phyloP scores from a whole-genome alignment of 2,329 filamentous ascomycete genomes.

The Diaporthe longicolla region DNA sequence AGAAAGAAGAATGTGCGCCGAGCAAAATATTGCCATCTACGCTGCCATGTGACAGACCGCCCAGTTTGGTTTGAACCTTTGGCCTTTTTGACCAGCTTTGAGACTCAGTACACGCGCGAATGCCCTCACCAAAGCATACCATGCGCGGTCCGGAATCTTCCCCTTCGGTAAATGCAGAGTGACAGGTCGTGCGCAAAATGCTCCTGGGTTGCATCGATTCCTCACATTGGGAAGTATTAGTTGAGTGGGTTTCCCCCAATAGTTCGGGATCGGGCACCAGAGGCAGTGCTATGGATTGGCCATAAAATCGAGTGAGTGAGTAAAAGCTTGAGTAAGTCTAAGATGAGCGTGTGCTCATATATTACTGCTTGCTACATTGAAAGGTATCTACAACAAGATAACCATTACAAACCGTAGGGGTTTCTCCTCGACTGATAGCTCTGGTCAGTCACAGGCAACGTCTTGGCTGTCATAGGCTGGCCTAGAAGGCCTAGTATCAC shows the following conservation, averaged over 20 bases:
- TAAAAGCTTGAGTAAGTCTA: not conserved
- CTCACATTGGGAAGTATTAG: conserved; percentile 49
- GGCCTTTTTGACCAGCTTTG: not conserved
- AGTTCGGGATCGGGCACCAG: conserved; percentile 47
- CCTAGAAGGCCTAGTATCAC: not conserved
- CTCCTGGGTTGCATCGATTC: conserved; percentile 52
- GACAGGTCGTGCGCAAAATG: conserved; percentile 49
- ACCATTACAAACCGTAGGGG: too few relatives aligned
- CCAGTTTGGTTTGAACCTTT: not conserved
- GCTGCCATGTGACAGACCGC: not conserved
- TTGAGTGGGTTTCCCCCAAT: conserved; percentile 59
- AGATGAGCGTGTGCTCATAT: not conserved
- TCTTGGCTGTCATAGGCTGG: not conserved
- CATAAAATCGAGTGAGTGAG: not conserved
- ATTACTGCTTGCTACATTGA: too few relatives aligned
- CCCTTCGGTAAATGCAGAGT: conserved; percentile 63
- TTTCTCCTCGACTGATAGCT: not conserved
- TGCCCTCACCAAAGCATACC: not conserved
- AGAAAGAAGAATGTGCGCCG: not conserved
- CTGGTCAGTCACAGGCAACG: not conserved
- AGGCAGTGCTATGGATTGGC: not conserved
- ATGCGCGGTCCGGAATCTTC: conserved; percentile 56
- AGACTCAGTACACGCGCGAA: not conserved
- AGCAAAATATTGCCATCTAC: not conserved
- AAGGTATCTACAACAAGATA: too few relatives aligned